Conservation (phyloP, 2,329 filamentous ascomycete species). For the Ascosphaera apis region DNA sequence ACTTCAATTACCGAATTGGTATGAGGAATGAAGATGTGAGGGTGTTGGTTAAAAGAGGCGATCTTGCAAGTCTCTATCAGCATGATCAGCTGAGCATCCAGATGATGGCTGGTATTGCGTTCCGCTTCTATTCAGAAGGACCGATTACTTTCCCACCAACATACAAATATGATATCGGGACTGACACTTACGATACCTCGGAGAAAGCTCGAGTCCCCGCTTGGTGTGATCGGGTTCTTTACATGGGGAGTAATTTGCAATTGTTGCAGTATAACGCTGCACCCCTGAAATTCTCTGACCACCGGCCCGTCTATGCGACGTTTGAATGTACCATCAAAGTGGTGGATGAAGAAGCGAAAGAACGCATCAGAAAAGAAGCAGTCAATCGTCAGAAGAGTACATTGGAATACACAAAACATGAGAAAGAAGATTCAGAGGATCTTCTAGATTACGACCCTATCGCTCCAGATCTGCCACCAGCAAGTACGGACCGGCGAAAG, state of each 20-base stretch:
- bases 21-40: slow-evolving; percentile 57
- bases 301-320: slow-evolving; percentile 78
- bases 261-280: slow-evolving; percentile 68
- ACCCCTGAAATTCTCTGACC: slow-evolving; percentile 73
- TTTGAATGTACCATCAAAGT: slow-evolving; percentile 70
- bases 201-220: slow-evolving; percentile 90
- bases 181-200: slow-evolving; percentile 79
- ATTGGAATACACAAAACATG: slow-evolving; percentile 24
- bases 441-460: slow-evolving; percentile 61
- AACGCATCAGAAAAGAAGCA: slow-evolving; percentile 47
- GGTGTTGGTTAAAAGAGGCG: slow-evolving; percentile 44
- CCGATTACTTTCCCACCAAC: slow-evolving; percentile 76
- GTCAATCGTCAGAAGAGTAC: slow-evolving; percentile 46
- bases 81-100: slow-evolving; percentile 92
- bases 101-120: slow-evolving; percentile 80
- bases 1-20: slow-evolving; percentile 96
- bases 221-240: slow-evolving; percentile 86
- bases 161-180: slow-evolving; percentile 84
- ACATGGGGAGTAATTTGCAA: slow-evolving; percentile 60
- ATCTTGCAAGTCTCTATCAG: slow-evolving; percentile 62
- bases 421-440: slow-evolving; percentile 23
- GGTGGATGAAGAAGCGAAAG: slow-evolving; percentile 50
- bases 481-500: slow-evolving; percentile 37
- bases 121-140: slow-evolving; percentile 79
- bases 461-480: slow-evolving; percentile 47